phyloP scores from a whole-genome alignment of 371 early-diverging fungal genomes.

The Dinochytrium kinnereticum region DNA sequence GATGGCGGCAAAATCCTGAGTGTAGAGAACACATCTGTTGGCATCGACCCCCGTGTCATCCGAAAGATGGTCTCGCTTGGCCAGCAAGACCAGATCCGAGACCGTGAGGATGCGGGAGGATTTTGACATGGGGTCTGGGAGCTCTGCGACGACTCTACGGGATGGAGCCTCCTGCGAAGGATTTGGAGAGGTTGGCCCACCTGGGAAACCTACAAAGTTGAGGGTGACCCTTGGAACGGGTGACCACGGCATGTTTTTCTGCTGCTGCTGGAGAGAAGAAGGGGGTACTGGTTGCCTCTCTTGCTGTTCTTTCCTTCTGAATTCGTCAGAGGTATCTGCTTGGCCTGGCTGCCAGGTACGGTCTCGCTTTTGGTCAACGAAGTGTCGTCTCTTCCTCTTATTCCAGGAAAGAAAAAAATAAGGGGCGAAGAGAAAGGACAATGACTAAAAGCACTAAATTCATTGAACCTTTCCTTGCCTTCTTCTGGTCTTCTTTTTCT shows the following conservation, averaged over 20 bases:
- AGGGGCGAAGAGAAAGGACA: no score
- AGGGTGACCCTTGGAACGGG: conserved; percentile 35
- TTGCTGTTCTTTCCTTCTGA: no score
- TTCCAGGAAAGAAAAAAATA: no score
- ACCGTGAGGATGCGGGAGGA: conserved; percentile 21
- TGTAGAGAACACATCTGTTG: conserved; percentile 26
- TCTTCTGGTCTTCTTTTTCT: no score
- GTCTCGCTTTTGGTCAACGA: no score
- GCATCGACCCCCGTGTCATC: conserved; percentile 37
- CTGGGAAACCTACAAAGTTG: conserved; percentile 41
- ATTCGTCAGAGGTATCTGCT: no score
- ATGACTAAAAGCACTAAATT: no score
- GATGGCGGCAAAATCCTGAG: conserved; percentile 34
- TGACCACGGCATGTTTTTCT: conserved; percentile 15
- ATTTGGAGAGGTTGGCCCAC: conserved; percentile 10
- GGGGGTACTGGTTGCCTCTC: no score
- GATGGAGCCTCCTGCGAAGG: conserved; percentile 27
- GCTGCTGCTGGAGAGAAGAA: no score
- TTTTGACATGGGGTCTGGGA: conserved; percentile 29
- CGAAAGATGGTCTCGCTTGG: conserved; percentile 34
- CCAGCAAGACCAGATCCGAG: conserved; percentile 29
- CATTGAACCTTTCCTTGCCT: no score
- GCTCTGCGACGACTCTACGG: conserved; percentile 32
- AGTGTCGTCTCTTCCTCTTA: no score
- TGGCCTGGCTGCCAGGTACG: no score